Conservation (phyloP, 106 monocot genomes). For the Vanilla planifolia region DNA sequence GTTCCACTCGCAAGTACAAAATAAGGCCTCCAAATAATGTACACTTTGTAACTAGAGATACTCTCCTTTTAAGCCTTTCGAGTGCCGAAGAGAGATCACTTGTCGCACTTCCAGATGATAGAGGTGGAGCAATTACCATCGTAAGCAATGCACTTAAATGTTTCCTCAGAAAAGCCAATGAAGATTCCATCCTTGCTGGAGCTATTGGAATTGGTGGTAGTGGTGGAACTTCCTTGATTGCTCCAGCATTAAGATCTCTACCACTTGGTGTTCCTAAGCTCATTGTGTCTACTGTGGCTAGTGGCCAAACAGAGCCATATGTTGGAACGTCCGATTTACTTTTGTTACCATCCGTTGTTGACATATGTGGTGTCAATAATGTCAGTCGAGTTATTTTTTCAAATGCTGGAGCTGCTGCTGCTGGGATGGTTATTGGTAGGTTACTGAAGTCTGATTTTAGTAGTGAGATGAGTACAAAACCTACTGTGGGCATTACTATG, state of each 20-base stretch:
- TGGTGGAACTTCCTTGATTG: slow-evolving; percentile 73
- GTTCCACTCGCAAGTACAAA: slow-evolving; percentile 41
- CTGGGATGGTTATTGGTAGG: slow-evolving; percentile 70
- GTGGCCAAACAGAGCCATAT: slow-evolving; percentile 78
- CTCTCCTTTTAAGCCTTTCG: slow-evolving; percentile 37
- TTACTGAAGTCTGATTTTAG: slow-evolving; percentile 17
- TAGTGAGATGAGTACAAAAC: slow-evolving; percentile 24
- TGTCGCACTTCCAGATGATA: slow-evolving; percentile 57
- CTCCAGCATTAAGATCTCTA: slow-evolving; percentile 76
- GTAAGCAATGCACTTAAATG: slow-evolving; percentile 58
- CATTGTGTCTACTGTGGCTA: slow-evolving; percentile 90
- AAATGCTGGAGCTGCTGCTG: slow-evolving; percentile 74
- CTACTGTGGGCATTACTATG: slow-evolving; percentile 85
- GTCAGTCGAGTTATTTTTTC: slow-evolving; percentile 63
- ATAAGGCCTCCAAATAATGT: slow-evolving; percentile 19
- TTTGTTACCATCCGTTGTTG: slow-evolving; percentile 79
- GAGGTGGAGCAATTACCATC: slow-evolving; percentile 61
- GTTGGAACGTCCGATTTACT: slow-evolving; percentile 72
- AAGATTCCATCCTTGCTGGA: slow-evolving; percentile 38
- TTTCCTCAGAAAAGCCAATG: slow-evolving; percentile 43
- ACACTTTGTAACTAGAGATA: slow-evolving; percentile 42
- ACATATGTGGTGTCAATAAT: slow-evolving; percentile 76
- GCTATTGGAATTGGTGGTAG: slow-evolving; percentile 84
- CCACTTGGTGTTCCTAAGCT: slow-evolving; percentile 84
- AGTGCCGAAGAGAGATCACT: slow-evolving; percentile 16